A percentile compares a stretch with the other conserved stretches of the same genome.
Evolutionary conservation across 805 yeast genomes (phyloP).

Genomic region (Huiozyma naganishii): DNA sequence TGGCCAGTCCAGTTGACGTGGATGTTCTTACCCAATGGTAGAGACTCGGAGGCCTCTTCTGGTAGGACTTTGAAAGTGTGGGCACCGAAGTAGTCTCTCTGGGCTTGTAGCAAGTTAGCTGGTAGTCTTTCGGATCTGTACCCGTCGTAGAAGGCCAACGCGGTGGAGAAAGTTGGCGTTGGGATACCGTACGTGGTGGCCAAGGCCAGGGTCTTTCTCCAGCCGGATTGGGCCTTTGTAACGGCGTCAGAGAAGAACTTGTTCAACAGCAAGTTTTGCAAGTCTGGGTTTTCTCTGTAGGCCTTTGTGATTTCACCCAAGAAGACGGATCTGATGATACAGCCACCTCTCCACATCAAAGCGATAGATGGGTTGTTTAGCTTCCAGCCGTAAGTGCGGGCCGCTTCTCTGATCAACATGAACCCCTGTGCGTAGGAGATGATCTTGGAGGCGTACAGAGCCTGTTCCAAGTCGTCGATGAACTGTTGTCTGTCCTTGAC

Average conservation of each 20-base stretch:
- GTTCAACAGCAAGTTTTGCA: slow-evolving; percentile 92
- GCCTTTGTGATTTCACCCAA: slow-evolving; percentile 95
- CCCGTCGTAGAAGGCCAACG: slow-evolving; percentile 96
- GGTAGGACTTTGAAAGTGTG: slow-evolving; percentile 96
- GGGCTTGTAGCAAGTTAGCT: slow-evolving; percentile 97
- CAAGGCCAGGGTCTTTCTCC: slow-evolving; percentile 81
- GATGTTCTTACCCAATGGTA: slow-evolving; percentile 73
- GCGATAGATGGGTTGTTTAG: slow-evolving; percentile 97
- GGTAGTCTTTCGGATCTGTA: slow-evolving; percentile 93
- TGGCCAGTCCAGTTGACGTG: slow-evolving; percentile 99
- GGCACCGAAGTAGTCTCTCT: slow-evolving; percentile 99
- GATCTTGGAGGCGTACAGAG: slow-evolving; percentile 95
- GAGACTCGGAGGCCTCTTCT: slow-evolving; percentile 61
- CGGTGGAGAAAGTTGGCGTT: slow-evolving; percentile 95
- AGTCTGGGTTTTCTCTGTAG: slow-evolving; percentile 83
- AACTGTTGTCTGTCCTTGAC: slow-evolving; percentile 71
- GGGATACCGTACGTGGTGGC: slow-evolving; percentile 86
- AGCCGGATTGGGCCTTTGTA: slow-evolving; percentile 84
- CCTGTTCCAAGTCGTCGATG: slow-evolving; percentile 92
- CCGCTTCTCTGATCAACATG: slow-evolving; percentile 98
- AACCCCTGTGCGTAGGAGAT: slow-evolving; percentile 98
- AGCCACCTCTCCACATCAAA: slow-evolving; percentile 99
- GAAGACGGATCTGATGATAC: slow-evolving; percentile 98
- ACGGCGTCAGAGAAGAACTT: slow-evolving; percentile 89
- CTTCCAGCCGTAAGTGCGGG: slow-evolving; percentile 92